phyloP scores from a whole-genome alignment of 306 rosid genomes.

The Neltuma alba region DNA sequence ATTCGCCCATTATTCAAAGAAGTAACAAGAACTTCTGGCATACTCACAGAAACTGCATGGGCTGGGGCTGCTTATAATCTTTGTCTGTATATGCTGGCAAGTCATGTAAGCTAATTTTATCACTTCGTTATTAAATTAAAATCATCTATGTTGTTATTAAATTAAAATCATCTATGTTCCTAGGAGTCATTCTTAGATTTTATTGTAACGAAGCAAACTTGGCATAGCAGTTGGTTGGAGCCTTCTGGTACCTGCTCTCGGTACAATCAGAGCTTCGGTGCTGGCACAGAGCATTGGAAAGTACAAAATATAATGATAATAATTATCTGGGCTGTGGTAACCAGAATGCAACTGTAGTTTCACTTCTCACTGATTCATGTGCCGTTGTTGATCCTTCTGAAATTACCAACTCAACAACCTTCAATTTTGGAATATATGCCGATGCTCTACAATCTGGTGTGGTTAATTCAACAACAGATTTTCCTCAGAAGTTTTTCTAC shows the following conservation, averaged over 20 bases:
- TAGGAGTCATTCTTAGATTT: not conserved
- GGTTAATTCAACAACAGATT: constrained; percentile 37
- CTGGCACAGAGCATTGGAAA: constrained; percentile 45
- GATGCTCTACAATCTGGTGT: constrained; percentile 59
- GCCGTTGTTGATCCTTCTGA: constrained; percentile 38
- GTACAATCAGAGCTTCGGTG: constrained; percentile 64
- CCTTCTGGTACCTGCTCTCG: constrained; percentile 84
- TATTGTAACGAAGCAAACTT: constrained; percentile 24
- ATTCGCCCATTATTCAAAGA: constrained; percentile 64
- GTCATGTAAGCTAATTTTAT: constrained; percentile 70
- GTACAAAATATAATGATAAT: not conserved
- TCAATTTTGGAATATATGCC: constrained; percentile 70
- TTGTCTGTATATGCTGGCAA: constrained; percentile 78
- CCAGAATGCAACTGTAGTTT: accelerated
- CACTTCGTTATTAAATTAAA: not conserved
- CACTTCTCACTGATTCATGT: constrained; percentile 41
- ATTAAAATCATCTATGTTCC: not conserved
- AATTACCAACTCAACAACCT: constrained; percentile 23
- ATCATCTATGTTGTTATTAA: too few species aligned
- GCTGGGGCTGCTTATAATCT: constrained; percentile 91
- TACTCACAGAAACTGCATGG: constrained; percentile 89
- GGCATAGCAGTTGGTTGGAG: constrained; percentile 70
- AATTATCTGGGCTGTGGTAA: constrained; percentile 38
- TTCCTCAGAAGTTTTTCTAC: constrained; percentile 62
- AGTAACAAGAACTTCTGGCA: constrained; percentile 79